Base-by-base conservation (phyloP, 2,329 filamentous ascomycete genomes). In the Grosmannia penicillata region DNA sequence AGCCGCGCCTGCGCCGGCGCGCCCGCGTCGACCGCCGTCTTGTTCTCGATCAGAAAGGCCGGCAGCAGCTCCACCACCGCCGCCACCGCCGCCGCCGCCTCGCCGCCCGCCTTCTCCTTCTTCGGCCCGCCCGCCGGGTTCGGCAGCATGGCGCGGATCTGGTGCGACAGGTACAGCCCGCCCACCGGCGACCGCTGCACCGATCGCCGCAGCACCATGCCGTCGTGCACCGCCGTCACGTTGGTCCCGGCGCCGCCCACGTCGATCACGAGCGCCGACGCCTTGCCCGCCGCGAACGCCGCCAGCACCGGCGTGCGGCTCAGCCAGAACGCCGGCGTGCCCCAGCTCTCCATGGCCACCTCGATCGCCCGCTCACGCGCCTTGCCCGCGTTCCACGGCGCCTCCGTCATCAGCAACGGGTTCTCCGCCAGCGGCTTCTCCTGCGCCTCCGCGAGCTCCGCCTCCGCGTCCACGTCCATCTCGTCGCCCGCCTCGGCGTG, bases 311-410 rank as follows among this genome's bases (percentile, higher is more conserved):
- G 86, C 38, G 78, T 93, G 53, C 84, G 78, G 45, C 84, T 84
- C 44, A 96, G 67, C 71, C 89, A 98, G 59, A 95, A 96, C 6
- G 91, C 91, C 15, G 91, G 91, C 40, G 81, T 82, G 22, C 85
- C 87, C 86, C 91, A 98, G 53, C 77, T 83, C 67, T 98, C 91
- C 79, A 98, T 95, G 43, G 85, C 86, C 45, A 96, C 77, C 63
- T 98, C 91, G 51, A 95, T 89, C 29, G 81, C 79, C 71, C 91
- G 93, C 63, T 98, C 91, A 43, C 93, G 72, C 43, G 82, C 75
- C 64, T 95, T 95, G 31, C 73, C 60, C 21, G 77, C 71, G 60
- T 94, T 96, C 87, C 89, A 96, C 10, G 84, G 82, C 13, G 87
- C 82, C 60, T 98, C 91, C 1, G 85, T 94, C 73, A 98, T 80